A percentile compares a stretch with the other conserved stretches of the same genome.
These are phyloP conservation scores for Cymbopogon citratus DNA, from an alignment of 176 grass and related monocot genomes.

Conservation along the genomic window DNA sequence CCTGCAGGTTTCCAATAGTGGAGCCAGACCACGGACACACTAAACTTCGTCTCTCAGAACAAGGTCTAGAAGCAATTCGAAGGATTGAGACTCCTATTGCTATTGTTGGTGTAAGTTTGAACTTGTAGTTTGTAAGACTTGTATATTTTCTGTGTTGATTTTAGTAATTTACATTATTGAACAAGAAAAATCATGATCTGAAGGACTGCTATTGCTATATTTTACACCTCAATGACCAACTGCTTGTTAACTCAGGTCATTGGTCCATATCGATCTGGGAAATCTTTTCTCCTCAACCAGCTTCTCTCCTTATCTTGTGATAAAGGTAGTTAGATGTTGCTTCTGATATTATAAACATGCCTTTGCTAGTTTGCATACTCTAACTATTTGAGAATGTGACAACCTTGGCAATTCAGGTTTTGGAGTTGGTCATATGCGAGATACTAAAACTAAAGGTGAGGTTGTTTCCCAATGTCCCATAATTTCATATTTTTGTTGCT, in stretches of 20 bases:
- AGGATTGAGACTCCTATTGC: slow-evolving; percentile 83
- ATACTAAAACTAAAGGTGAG: slow-evolving; percentile 98
- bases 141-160: background rate
- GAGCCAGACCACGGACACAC: slow-evolving; percentile 94
- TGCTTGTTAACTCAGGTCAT: slow-evolving; percentile 62
- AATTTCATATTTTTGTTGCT: no score
- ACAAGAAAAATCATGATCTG: background rate
- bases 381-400: background rate
- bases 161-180: background rate
- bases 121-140: background rate
- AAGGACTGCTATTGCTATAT: background rate
- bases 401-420: slow-evolving; percentile 60
- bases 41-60: slow-evolving; percentile 68
- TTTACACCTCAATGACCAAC: background rate
- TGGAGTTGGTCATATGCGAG: slow-evolving; percentile 99
- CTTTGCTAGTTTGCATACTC: background rate
- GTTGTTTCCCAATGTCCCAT: background rate
- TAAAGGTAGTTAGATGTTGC: slow-evolving; percentile 70
- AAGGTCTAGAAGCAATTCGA: slow-evolving; percentile 87
- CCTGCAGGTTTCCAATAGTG: slow-evolving; percentile 85
- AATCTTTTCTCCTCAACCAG: slow-evolving; percentile 97
- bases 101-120: slow-evolving; percentile 70
- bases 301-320: slow-evolving; percentile 92
- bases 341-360: slow-evolving; percentile 1
- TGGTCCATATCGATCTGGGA: slow-evolving; percentile 91